These are phyloP conservation scores for Cladosporium sphaerospermum DNA, from an alignment of 2,329 filamentous ascomycete species.

Conservation along the genomic window DNA sequence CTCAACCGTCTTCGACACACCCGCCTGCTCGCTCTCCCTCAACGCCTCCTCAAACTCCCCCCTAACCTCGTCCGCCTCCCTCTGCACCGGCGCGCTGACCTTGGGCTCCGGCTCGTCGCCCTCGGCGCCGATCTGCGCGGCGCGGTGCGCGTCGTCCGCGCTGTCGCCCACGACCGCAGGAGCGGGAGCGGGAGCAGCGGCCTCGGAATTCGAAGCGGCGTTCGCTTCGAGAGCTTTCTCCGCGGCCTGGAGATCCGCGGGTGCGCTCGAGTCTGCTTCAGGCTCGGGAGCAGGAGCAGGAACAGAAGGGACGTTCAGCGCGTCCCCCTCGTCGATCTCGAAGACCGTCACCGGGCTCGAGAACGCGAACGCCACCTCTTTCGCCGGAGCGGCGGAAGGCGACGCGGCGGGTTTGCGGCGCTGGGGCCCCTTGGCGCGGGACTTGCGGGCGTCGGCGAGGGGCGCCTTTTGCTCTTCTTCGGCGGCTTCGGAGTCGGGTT, in stretches of 20 bases:
- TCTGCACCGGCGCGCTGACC: constrained; percentile 13
- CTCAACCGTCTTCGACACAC: no score
- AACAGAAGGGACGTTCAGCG: constrained; percentile 28
- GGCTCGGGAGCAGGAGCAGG: constrained; percentile 3
- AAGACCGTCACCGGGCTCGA: constrained; percentile 34
- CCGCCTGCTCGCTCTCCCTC: neutral
- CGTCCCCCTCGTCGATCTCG: constrained; percentile 38
- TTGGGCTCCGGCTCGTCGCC: constrained; percentile 18
- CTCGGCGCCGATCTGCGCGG: constrained; percentile 7
- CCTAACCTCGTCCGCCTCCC: constrained; percentile 11
- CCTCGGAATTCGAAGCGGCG: constrained; percentile 20
- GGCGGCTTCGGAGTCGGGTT: constrained; percentile 49
- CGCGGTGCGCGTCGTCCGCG: neutral
- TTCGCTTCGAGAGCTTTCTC: constrained; percentile 23
- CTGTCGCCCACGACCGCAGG: constrained; percentile 7
- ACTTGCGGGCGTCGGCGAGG: constrained; percentile 83
- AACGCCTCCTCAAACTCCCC: constrained; percentile 13
- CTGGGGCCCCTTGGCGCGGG: constrained; percentile 80
- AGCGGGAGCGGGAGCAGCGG: constrained; percentile 17
- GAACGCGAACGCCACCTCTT: constrained; percentile 42
- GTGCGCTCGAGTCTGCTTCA: neutral
- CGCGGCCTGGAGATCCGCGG: constrained; percentile 1
- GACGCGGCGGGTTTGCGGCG: constrained; percentile 62
- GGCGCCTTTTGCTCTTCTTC: constrained; percentile 62
- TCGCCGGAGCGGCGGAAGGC: no score